phyloP scores from a whole-genome alignment of 768 basidiomycete species.

The Strobilomyces dryophilus region DNA sequence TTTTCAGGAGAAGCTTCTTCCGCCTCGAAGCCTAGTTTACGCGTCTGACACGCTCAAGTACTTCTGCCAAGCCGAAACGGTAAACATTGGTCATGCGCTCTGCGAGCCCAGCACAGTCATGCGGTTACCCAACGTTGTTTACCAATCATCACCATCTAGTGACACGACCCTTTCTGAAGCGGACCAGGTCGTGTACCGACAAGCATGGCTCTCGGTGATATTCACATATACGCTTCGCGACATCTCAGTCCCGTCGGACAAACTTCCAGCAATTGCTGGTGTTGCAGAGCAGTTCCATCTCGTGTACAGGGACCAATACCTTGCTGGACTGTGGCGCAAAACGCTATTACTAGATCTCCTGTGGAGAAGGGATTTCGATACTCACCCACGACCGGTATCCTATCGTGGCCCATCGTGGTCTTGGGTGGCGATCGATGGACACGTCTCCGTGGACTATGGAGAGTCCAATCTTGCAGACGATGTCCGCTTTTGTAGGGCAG shows the following conservation, averaged over 20 bases:
- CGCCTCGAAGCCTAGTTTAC: not conserved
- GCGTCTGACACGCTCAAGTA: conserved; percentile 2
- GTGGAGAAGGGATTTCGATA: not conserved
- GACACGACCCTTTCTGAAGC: not conserved
- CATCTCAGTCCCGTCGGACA: not conserved
- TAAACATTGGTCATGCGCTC: not conserved
- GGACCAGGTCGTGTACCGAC: not conserved
- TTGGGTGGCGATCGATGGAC: not conserved
- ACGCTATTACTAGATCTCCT: not conserved
- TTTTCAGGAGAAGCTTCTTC: conserved; percentile 3
- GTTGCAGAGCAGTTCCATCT: not conserved
- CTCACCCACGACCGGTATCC: not conserved
- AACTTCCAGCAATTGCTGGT: not conserved
- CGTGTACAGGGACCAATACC: not conserved
- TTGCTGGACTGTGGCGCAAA: not conserved
- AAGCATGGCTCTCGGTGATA: conserved; percentile 1
- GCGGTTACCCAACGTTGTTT: not conserved
- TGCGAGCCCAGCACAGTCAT: not conserved
- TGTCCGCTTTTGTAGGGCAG: not conserved
- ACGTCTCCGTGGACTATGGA: not conserved
- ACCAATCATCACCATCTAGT: not conserved
- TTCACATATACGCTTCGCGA: not conserved
- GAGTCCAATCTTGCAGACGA: not conserved
- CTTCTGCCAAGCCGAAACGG: not conserved
- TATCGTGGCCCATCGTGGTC: conserved; percentile 1